These are phyloP conservation scores for Staphylotrichum longicolle DNA, from an alignment of 495 filamentous ascomycete species.

Conservation along the genomic window DNA sequence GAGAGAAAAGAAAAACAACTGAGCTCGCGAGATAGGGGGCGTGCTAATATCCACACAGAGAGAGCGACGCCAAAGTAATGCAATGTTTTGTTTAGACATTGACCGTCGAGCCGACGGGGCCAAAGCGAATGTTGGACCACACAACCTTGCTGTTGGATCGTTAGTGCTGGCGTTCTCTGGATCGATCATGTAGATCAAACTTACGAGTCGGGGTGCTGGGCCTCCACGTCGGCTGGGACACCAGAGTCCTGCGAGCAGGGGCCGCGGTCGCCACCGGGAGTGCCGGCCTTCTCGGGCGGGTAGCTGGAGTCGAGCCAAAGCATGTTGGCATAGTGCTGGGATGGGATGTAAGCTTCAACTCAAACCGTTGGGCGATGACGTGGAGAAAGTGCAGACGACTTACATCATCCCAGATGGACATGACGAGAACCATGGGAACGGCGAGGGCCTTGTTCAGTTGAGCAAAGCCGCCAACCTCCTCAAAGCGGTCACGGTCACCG, in stretches of 20 bases:
- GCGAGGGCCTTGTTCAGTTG: slow-evolving; percentile 56
- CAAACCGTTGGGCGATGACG: too few relatives aligned
- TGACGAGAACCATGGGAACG: slow-evolving; percentile 68
- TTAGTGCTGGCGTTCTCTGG: slow-evolving; percentile 33
- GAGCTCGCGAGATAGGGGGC: too few relatives aligned
- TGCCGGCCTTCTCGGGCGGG: slow-evolving; percentile 53
- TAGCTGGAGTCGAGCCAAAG: slow-evolving; percentile 79
- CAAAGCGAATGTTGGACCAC: slow-evolving; percentile 67
- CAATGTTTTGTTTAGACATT: slow-evolving; percentile 23
- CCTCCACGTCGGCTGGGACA: slow-evolving; percentile 58
- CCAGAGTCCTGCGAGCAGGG: slow-evolving; percentile 61
- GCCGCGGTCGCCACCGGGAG: slow-evolving; percentile 67
- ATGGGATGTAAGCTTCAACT: neutral
- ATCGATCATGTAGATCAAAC: neutral
- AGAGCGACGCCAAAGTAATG: too few relatives aligned
- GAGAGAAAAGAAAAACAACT: too few relatives aligned
- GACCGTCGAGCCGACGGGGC: slow-evolving; percentile 61
- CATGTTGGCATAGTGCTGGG: slow-evolving; percentile 67
- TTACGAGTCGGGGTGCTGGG: slow-evolving; percentile 38
- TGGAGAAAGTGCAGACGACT: neutral
- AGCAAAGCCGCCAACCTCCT: slow-evolving; percentile 57
- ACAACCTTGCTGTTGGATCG: slow-evolving; percentile 38
- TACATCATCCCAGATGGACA: slow-evolving; percentile 74
- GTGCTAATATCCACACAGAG: too few relatives aligned
- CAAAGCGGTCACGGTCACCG: slow-evolving; percentile 59